Conservation (phyloP, 306 rosid genomes). For the Senna siamea region DNA sequence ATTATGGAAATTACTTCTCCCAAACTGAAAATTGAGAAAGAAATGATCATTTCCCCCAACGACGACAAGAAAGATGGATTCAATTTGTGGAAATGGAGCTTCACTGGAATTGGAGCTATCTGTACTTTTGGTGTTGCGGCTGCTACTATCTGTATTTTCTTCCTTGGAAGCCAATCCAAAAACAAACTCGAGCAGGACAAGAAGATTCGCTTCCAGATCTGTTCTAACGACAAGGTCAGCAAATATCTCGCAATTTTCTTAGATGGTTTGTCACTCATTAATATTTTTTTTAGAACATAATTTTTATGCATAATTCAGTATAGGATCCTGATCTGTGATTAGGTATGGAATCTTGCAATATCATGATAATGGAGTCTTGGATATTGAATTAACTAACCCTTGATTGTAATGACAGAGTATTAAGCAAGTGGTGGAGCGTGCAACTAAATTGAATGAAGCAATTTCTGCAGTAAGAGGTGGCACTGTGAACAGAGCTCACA, state of each 20-base stretch:
- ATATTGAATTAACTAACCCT: conserved; percentile 25
- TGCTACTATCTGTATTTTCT: conserved; percentile 71
- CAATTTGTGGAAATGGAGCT: conserved; percentile 70
- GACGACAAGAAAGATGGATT: conserved; percentile 38
- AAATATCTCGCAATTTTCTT: not conserved
- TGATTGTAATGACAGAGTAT: conserved; percentile 58
- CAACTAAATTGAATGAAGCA: conserved; percentile 71
- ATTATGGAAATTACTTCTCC: conserved; percentile 48
- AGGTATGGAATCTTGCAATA: too few species aligned
- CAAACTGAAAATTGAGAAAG: conserved; percentile 46
- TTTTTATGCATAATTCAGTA: conserved; percentile 16
- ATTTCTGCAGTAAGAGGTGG: conserved; percentile 63
- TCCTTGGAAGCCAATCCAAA: conserved; percentile 61
- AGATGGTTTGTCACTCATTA: too few species aligned
- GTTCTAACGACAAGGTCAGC: conserved; percentile 71
- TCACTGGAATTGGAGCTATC: conserved; percentile 84
- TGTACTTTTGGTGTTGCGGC: conserved; percentile 90
- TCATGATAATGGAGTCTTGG: not conserved
- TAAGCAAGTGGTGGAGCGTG: conserved; percentile 57
- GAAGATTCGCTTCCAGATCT: conserved; percentile 67
- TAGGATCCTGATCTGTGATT: conserved; percentile 17
- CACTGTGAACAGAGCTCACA: conserved; percentile 65
- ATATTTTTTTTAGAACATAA: too few species aligned
- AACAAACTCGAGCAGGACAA: conserved; percentile 51
- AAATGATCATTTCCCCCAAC: not conserved